Evolutionary conservation across 768 basidiomycete genomes (phyloP), one percentile per base, ranked within the genome.

Genomic region (Cystofilobasidium ferigula): DNA sequence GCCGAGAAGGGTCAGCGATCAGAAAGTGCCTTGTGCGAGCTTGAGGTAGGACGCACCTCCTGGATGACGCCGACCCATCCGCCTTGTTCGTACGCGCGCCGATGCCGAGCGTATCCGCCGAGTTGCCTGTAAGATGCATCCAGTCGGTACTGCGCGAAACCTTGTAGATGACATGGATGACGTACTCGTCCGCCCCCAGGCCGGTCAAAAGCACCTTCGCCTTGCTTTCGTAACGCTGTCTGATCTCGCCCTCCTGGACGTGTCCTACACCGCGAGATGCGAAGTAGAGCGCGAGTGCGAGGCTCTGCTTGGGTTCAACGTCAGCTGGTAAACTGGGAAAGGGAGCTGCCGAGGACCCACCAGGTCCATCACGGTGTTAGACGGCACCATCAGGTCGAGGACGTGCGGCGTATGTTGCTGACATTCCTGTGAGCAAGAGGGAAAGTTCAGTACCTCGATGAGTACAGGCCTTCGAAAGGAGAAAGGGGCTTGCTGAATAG

Each of bases 51-150:
- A 35, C 75, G 66, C 69, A 91, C 92, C 82, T 95, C 92, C 36
- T 85, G 80, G 59, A 93, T 81, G 48, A 90, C 82, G 12, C 83
- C 86, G 69, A 79, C 72, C 90, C 90, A 94, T 14, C 87, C 84
- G 24, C 80, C 82, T 9, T 75, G 71, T 8, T 77, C 79, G 73
- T 83, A 98, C 1, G 85, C 87, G 13, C 84, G 82, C 10, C 89
- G 82, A 77, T 97, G 92, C 64, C 95, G 81, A 3, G 88, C 82
- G 74, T 99, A 99, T 1, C 95, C 95, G 3, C 92, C 95, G 6
- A 99, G 79, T 45, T 97, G 80, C 63, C 76, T 77, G 63, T 0
- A 45, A 61, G 18, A 12, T 4, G 57, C 62, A 7, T 7, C 10
- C 4, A 8, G 6, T 20, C 24, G 34, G 12, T 3, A 22, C 24